Base-by-base conservation (phyloP, 345 rosid genomes). In the Camelina neglecta region DNA sequence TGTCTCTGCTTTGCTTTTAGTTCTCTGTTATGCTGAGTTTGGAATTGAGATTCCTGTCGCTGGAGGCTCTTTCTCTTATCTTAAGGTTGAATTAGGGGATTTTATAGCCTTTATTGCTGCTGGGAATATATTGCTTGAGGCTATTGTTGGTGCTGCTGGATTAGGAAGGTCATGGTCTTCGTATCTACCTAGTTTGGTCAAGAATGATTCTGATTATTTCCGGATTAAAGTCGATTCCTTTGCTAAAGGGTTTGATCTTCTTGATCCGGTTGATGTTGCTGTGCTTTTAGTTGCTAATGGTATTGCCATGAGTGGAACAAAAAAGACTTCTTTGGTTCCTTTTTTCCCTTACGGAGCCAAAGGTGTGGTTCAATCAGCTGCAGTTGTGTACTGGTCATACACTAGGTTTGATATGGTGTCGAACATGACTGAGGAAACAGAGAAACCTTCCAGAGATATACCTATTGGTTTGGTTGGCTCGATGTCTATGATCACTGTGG, bases 361-460 rank as follows among this genome's bases (percentile, higher is more conserved):
- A 73, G 96, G 97, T 45, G 89, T 85, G 71, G 87, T 94, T 15
- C 60, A 45, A 9, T 87, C 98, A 26, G 91, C 98, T 29, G 96
- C 97, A 0, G 88, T 92, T 57, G 97, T 94, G 59, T 92, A 83
- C 79, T 92, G 98, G 98, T 92, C 96, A 41, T 94, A 94, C 70
- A 94, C 98, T 2, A 97, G 98, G 49, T 94, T 94, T 24, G 98
- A 92, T 64, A 87, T 92, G 96, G 96, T 92, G 24, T 96, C 93
- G 8, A 94, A 96, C 48, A 83, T 94, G 97, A 96, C 95, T 11
- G 98, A 94, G 75, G 98, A 94, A 79, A 90, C 92, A 1, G 88
- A 86, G 85, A 87, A 78, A 18, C 97, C 97, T 4, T 86, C 93
- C 0, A 87, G 90, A 71, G 98, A 94, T 75, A 90, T 94, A 70